These are phyloP conservation scores for Apium graveolens DNA, from an alignment of 129 eudicot genomes.

Conservation along the genomic window DNA sequence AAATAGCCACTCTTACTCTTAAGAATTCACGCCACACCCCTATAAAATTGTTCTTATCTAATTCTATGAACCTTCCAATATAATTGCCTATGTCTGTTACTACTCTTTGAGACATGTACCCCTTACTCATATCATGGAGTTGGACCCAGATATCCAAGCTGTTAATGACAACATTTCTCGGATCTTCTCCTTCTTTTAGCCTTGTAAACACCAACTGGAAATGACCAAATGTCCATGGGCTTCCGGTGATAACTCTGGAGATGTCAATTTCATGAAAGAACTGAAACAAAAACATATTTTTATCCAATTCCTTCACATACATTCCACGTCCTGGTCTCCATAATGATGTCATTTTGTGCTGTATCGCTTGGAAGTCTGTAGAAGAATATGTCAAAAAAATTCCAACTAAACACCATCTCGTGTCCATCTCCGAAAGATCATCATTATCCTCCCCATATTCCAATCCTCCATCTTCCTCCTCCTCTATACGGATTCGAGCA, in stretches of 20 bases:
- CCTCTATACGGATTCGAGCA: no score
- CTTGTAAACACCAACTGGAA: neutral
- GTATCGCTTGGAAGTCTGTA: neutral
- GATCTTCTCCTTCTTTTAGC: neutral
- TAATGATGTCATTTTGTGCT: neutral
- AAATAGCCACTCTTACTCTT: neutral
- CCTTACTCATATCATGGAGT: neutral
- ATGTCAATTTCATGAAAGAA: neutral
- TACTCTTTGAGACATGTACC: neutral
- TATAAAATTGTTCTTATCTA: no score
- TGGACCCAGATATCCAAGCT: neutral
- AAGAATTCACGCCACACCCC: neutral
- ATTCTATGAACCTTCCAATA: neutral
- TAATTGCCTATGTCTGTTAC: neutral
- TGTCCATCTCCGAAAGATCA: no score
- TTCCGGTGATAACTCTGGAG: neutral
- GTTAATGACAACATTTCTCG: neutral
- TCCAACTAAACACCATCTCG: neutral
- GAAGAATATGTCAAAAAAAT: neutral
- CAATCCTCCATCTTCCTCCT: no score
- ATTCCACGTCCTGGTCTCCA: neutral
- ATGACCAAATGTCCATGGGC: neutral
- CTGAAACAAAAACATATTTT: no score
- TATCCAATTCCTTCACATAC: neutral
- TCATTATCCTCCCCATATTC: no score